Evolutionary conservation across 257 asterid genomes (phyloP).

Genomic region (Primulina huaijiensis): DNA sequence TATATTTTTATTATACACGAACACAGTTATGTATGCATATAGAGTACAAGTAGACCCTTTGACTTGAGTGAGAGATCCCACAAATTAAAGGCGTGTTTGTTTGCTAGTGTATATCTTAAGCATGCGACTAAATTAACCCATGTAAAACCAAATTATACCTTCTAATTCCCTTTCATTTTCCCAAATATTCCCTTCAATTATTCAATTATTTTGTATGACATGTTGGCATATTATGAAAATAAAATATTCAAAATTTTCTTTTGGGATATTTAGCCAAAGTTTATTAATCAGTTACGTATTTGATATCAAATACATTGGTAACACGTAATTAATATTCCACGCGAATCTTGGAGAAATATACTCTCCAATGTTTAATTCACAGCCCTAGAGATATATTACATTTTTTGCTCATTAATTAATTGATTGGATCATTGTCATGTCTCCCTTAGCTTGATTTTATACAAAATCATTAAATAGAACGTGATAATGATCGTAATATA

Average conservation of each 20-base stretch:
- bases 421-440: background rate
- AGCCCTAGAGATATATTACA: background rate
- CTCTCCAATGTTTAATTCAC: background rate
- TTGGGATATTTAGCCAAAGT: background rate
- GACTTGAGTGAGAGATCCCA: constrained; percentile 46
- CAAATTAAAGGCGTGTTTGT: constrained; percentile 38
- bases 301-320: background rate
- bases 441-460: background rate
- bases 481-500: background rate
- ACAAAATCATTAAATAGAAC: background rate
- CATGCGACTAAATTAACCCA: constrained; percentile 50
- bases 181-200: constrained; percentile 83
- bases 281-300: background rate
- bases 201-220: constrained; percentile 80
- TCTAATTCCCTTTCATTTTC: constrained; percentile 79
- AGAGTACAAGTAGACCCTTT: constrained; percentile 43
- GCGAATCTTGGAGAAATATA: background rate
- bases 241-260: background rate
- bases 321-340: background rate
- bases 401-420: background rate
- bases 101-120: constrained; percentile 43
- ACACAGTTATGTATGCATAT: constrained; percentile 29
- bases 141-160: constrained; percentile 65
- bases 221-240: constrained; percentile 52
- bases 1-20: constrained; percentile 13